Base-by-base conservation (phyloP, 2,329 filamentous ascomycete genomes). In the Pseudofabraea citricarpa region DNA sequence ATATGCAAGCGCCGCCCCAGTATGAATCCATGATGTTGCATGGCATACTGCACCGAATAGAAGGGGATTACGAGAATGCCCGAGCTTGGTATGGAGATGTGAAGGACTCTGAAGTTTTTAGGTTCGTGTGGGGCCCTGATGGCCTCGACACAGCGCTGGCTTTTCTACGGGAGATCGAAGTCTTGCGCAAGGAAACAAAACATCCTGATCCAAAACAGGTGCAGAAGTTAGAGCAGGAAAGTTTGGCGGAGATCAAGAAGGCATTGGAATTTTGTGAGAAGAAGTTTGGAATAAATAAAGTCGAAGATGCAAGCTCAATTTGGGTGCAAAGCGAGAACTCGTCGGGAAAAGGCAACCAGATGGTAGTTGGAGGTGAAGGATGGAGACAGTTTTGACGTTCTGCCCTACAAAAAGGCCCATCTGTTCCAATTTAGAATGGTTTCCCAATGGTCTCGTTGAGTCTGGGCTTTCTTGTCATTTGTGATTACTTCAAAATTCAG, bases 1-100 rank as follows among this genome's bases (percentile, higher is more conserved):
- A 77, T 50, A 74, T 75, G 71, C 67, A 74, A 55, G 64, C 66
- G 7, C 54, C 64, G 12, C 72, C 73, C 0, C 68, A 69, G 1
- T 62, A 63, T 31, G 73, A 75, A 47, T 69, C 67, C 13, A 77
- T 77, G 72, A 66, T 70, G 29, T 59, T 74, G 2, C 73, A 75
- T 48, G 66, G 67, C 4, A 68, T 77, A 12, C 53, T 77, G 47
- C 72, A 75, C 45, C 61, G 71, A 1, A 62, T 73, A 20, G 73
- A 76, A 55, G 72, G 72, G 4, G 72, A 75, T 44, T 66, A 71
- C 41, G 58, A 67, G 19, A 74, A 76, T 48, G 65, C 70, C 6
- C 53, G 68, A 24, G 65, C 66, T 1, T 76, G 72, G 73, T 69
- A 73, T 41, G 50, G 58, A 1, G 67, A 75, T 53, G 68, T 75